Evolutionary conservation across 1,139 yeast genomes (phyloP), one percentile per base, ranked within the genome.

Genomic region (Kluyveromyces sp.): DNA sequence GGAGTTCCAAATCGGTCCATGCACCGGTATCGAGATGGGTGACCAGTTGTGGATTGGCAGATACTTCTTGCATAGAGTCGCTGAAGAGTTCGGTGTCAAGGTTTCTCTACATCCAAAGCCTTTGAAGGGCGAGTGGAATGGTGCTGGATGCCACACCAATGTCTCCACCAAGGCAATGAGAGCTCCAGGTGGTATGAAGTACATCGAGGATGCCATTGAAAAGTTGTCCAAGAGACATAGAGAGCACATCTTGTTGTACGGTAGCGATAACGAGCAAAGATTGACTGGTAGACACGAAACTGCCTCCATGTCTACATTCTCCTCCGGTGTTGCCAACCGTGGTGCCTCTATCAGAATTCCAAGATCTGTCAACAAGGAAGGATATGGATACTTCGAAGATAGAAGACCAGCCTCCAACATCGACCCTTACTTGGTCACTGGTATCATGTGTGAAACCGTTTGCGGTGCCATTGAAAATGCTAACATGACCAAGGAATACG

Each of bases 1-100:
- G 98, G 98, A 92, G 75, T 92, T 85, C 85, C 98, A 92, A 76
- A 97, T 92, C 58, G 98, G 98, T 64, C 98, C 98, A 53, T 87
- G 96, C 72, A 78, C 70, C 53, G 98, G 98, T 64, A 89, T 92
- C 67, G 68, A 72, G 58, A 89, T 92, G 96, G 98, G 96, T 68
- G 98, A 92, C 69, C 82, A 92, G 69, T 78, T 92, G 67, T 89
- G 97, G 92, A 78, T 89, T 62, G 94, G 96, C 51, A 83, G 98
- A 71, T 92, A 86, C 70, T 75, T 92, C 60, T 75, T 92, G 65
- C 81, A 80, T 70, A 83, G 96, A 71, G 94, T 88, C 48, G 96
- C 97, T 56, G 98, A 92, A 75, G 98, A 92, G 70, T 92, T 92
- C 64, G 97, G 96, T 65, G 94, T 92, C 67, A 89, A 88, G 82